Base-by-base conservation (phyloP, 208 protist species). In the Entamoeba dispar region DNA sequence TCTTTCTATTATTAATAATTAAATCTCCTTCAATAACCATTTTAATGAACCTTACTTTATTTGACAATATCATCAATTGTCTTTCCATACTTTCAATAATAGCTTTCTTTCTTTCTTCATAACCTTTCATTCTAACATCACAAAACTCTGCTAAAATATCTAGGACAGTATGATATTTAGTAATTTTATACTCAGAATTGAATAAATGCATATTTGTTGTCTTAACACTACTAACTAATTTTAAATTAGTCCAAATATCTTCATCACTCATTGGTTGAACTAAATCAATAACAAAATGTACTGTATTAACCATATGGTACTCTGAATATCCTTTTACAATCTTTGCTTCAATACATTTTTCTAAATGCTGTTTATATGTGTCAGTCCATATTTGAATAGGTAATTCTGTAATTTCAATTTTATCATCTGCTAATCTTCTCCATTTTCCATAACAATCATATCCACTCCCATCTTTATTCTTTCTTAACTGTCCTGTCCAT, bases 151-250 rank as follows among this genome's bases (percentile, higher is more conserved):
- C 95, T 7, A 99, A 93, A n/a, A 99, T 97, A 12, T 97, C 96
- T 91, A 97, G 5, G 34, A 95, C 57, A 6, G 86, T 94, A 10
- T 86, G 94, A 94, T 98, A 99, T 94, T 98, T 97, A 31, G 95
- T 97, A 91, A 99, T 97, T 91, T 97, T 95, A 6, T 97, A 97
- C 17, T 98, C 95, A 50, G 95, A 94, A 94, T 99, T 97, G 95
- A 99, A 99, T 43, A 98, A 96, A 90, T 98, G 97, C 96, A 99
- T 98, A 96, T 99, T 99, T 47, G 97, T 97, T 3, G 96, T 96
- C 91, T 96, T 96, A 77, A 99, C 95, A 50, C 96, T 97, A 69
- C 96, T 94, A 22, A 93, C 94, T 55, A 99, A 96, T 94, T 98
- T 97, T 91, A 99, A 96, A 92, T 96, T 95, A 92, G 98, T 97